These are phyloP conservation scores for Maudiozyma turicensis DNA, from an alignment of 805 yeast species.

Conservation along the genomic window DNA sequence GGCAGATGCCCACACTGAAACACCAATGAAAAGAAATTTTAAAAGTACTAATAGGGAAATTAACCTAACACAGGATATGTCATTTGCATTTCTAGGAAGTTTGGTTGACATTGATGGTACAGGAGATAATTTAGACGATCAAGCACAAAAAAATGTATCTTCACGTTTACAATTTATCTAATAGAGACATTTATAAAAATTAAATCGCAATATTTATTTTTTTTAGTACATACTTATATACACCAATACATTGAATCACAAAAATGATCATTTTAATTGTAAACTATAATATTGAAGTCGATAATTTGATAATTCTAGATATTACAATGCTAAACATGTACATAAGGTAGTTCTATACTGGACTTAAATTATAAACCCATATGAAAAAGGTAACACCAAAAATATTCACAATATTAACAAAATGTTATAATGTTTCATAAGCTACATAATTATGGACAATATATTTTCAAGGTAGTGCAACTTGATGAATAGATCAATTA, in stretches of 20 bases:
- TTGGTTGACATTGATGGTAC: constrained; percentile 11
- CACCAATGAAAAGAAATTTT: not conserved
- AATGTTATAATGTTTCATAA: not conserved
- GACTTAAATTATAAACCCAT: not conserved
- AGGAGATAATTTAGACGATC: constrained; percentile 6
- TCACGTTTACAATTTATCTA: constrained; percentile 6
- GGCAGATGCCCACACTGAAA: not conserved
- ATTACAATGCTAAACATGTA: no score
- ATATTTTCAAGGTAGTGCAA: not conserved
- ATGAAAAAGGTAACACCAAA: not conserved
- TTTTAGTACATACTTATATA: not conserved
- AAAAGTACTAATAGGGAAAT: not conserved
- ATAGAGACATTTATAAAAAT: not conserved
- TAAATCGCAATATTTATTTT: not conserved
- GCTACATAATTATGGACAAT: no score
- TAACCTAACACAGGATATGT: constrained; percentile 28
- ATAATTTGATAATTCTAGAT: no score
- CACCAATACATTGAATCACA: no score
- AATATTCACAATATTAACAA: not conserved
- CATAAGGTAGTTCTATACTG: no score
- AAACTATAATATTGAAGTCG: no score
- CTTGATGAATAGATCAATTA: not conserved
- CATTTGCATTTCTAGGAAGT: constrained; percentile 37
- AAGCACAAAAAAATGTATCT: constrained; percentile 12
- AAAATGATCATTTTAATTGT: no score